Percentiles rank a stretch among this genome's conserved stretches.
Evolutionary conservation across 345 rosid genomes (phyloP).

Genomic region (Passiflora organensis): DNA sequence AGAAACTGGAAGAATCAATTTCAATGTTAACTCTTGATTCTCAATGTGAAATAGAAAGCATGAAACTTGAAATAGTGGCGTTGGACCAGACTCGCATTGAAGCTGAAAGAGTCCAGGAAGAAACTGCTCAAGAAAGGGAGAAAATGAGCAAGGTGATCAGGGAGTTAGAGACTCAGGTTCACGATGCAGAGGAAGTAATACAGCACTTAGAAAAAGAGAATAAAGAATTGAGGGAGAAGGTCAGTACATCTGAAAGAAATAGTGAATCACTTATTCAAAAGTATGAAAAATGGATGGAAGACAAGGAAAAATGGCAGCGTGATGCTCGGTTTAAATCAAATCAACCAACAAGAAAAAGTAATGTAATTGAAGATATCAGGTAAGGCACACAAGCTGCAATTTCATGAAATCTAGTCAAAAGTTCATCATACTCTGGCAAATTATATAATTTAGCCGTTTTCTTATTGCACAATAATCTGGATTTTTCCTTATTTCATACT

Average conservation of each 20-base stretch:
- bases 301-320: constrained; percentile 20
- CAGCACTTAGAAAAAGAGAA: constrained; percentile 44
- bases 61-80: constrained; percentile 65
- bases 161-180: constrained; percentile 42
- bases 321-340: constrained; percentile 16
- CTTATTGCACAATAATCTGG: neutral
- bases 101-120: constrained; percentile 49
- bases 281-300: constrained; percentile 36
- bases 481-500: too few species aligned
- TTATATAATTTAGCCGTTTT: constrained; percentile 6
- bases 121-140: constrained; percentile 45
- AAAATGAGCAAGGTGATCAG: constrained; percentile 34
- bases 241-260: constrained; percentile 31
- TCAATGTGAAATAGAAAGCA: constrained; percentile 77
- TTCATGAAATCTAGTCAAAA: constrained; percentile 9
- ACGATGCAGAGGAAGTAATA: constrained; percentile 35
- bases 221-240: constrained; percentile 42
- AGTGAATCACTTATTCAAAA: constrained; percentile 25
- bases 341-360: constrained; percentile 22
- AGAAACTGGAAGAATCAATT: constrained; percentile 70
- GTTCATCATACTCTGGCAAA: constrained; percentile 3
- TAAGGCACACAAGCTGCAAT: constrained; percentile 17
- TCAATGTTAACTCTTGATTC: constrained; percentile 56
- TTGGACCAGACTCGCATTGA: constrained; percentile 53
- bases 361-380: constrained; percentile 27